A percentile compares a stretch with the other conserved stretches of the same genome.
These are phyloP conservation scores for Eucalyptus curtisii DNA, from an alignment of 345 rosid genomes.

Conservation along the genomic window DNA sequence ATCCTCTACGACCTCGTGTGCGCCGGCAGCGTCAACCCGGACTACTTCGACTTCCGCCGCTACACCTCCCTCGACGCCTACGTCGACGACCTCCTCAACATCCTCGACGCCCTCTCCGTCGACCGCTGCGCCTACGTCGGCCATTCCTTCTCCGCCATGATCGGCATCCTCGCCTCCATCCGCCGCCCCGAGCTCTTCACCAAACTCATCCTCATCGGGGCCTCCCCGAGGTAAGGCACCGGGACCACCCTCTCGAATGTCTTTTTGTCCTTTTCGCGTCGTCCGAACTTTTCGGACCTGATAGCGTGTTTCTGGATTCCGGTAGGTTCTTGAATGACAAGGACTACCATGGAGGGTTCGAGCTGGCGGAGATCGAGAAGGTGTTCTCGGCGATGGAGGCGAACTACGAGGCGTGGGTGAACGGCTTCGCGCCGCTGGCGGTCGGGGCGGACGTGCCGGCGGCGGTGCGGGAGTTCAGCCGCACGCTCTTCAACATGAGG, in stretches of 20 bases:
- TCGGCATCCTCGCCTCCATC: slow-evolving; percentile 33
- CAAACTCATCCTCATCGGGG: slow-evolving; percentile 39
- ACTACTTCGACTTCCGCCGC: slow-evolving; percentile 23
- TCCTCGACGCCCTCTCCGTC: slow-evolving; percentile 27
- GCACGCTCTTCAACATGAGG: slow-evolving; percentile 49
- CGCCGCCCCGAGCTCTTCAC: slow-evolving; percentile 40
- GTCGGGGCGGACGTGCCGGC: slow-evolving; percentile 44
- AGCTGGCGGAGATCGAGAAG: slow-evolving; percentile 20
- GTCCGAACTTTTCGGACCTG: not conserved
- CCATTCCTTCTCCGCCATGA: slow-evolving; percentile 43
- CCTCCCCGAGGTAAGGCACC: slow-evolving; percentile 26
- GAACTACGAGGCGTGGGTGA: slow-evolving; percentile 39
- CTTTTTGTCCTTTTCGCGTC: not conserved
- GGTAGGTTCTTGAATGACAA: slow-evolving; percentile 12
- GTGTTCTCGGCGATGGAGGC: slow-evolving; percentile 39
- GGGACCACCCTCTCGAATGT: not conserved
- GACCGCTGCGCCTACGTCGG: slow-evolving; percentile 33
- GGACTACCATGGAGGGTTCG: slow-evolving; percentile 40
- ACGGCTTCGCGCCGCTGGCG: slow-evolving; percentile 30
- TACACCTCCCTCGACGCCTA: slow-evolving; percentile 26
- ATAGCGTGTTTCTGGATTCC: not conserved
- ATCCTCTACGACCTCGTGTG: slow-evolving; percentile 40
- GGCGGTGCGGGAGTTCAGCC: slow-evolving; percentile 36
- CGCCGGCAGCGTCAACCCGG: slow-evolving; percentile 44
- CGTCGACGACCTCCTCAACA: slow-evolving; percentile 34